Conservation (phyloP, 2,329 filamentous ascomycete species). For the Capronia coronata region DNA sequence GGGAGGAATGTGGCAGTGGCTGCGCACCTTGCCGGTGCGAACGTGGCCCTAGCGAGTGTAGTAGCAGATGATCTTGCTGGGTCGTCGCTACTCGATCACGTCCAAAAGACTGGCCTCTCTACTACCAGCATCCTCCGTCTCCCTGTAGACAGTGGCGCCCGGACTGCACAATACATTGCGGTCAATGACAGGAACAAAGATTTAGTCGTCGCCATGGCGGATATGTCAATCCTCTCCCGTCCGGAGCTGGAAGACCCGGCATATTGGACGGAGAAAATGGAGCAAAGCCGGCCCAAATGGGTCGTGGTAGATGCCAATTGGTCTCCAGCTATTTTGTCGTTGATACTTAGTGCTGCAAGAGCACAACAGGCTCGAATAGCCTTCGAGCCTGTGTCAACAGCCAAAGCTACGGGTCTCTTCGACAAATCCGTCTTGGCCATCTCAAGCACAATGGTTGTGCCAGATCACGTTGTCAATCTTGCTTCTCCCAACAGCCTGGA, state of each 20-base stretch:
- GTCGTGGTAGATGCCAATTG: slow-evolving; percentile 86
- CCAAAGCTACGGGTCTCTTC: slow-evolving; percentile 70
- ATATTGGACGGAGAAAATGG: slow-evolving; percentile 59
- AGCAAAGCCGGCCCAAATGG: slow-evolving; percentile 59
- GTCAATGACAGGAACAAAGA: slow-evolving; percentile 79
- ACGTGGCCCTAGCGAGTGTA: slow-evolving; percentile 69
- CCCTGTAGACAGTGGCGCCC: slow-evolving; percentile 45
- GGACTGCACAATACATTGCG: slow-evolving; percentile 86
- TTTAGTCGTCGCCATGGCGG: slow-evolving; percentile 87
- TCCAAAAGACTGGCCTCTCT: slow-evolving; percentile 60
- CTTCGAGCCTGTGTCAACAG: slow-evolving; percentile 82
- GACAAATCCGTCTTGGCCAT: slow-evolving; percentile 30
- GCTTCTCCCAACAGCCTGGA: slow-evolving; percentile 80
- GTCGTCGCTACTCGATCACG: slow-evolving; percentile 60
- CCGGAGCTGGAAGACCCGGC: slow-evolving; percentile 40
- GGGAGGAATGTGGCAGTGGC: slow-evolving; percentile 87
- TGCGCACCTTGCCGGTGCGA: slow-evolving; percentile 61
- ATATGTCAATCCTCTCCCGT: slow-evolving; percentile 74
- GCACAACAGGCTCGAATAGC: slow-evolving; percentile 55
- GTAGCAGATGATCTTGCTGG: slow-evolving; percentile 76
- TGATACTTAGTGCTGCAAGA: slow-evolving; percentile 61
- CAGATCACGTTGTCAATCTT: slow-evolving; percentile 62
- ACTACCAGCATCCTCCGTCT: slow-evolving; percentile 57
- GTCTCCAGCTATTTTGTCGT: slow-evolving; percentile 57
- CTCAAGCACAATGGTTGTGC: slow-evolving; percentile 42